These are phyloP conservation scores for Alternaria ventricosa DNA, from an alignment of 2,329 filamentous ascomycete genomes.

Conservation along the genomic window DNA sequence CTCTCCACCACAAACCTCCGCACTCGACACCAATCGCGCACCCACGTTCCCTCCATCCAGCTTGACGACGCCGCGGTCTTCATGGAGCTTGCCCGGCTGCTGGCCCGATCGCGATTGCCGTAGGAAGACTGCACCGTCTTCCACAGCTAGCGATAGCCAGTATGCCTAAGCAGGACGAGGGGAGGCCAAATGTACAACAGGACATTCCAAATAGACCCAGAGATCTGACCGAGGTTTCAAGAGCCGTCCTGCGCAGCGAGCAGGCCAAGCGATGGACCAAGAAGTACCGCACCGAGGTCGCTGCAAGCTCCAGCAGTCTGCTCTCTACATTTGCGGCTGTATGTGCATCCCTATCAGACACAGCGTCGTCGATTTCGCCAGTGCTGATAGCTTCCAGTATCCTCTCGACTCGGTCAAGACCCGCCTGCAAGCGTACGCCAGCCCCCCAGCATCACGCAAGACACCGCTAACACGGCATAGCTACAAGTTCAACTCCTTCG, in stretches of 20 bases:
- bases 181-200: slow-evolving; percentile 26
- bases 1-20: slow-evolving; percentile 8
- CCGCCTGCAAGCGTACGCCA: slow-evolving; percentile 74
- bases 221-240: slow-evolving; percentile 48
- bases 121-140: slow-evolving; percentile 63
- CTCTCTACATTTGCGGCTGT: slow-evolving; percentile 78
- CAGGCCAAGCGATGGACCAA: slow-evolving; percentile 67
- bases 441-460: background rate
- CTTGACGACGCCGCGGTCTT: slow-evolving; percentile 47
- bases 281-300: slow-evolving; percentile 80
- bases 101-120: slow-evolving; percentile 65
- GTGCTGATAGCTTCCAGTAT: slow-evolving; percentile 59
- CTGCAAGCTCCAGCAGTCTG: slow-evolving; percentile 77
- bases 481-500: slow-evolving; percentile 77
- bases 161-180: slow-evolving; percentile 49
- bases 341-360: slow-evolving; percentile 23
- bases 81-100: slow-evolving; percentile 62
- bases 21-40: slow-evolving; percentile 16
- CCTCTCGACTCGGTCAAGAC: slow-evolving; percentile 90
- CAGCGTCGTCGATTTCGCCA: background rate
- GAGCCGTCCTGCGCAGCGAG: slow-evolving; percentile 46
- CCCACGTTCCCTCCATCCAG: slow-evolving; percentile 18
- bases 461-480: slow-evolving; percentile 30
- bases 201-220: slow-evolving; percentile 39
- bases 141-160: slow-evolving; percentile 57